A percentile compares a stretch with the other conserved stretches of the same genome.
These are phyloP conservation scores for Didymella segeticola DNA, from an alignment of 2,329 filamentous ascomycete genomes.

Conservation along the genomic window DNA sequence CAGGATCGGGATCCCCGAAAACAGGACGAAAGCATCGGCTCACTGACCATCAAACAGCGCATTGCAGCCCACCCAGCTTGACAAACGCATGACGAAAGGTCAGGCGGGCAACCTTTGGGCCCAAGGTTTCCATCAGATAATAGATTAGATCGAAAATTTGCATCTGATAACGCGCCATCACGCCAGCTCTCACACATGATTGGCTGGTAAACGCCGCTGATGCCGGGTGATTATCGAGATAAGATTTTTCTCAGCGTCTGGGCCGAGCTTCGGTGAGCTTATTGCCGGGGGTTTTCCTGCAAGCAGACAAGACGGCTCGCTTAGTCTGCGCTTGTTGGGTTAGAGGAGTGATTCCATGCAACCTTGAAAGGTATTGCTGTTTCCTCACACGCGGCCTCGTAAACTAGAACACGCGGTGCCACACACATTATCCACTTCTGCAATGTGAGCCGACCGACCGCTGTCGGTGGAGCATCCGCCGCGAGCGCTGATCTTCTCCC, in stretches of 20 bases:
- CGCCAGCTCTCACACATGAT: slow-evolving; percentile 13
- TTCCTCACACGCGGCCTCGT: slow-evolving; percentile 21
- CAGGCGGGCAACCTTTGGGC: neutral
- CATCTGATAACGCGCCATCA: slow-evolving; percentile 32
- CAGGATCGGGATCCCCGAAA: neutral
- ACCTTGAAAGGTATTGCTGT: slow-evolving; percentile 14
- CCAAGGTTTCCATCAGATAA: slow-evolving; percentile 35
- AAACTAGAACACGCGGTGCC: slow-evolving; percentile 19
- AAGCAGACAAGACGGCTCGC: slow-evolving; percentile 17
- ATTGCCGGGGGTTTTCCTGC: slow-evolving; percentile 23
- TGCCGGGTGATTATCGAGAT: slow-evolving; percentile 34
- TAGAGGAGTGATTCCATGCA: slow-evolving; percentile 5
- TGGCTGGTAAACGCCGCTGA: slow-evolving; percentile 22
- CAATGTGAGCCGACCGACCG: slow-evolving; percentile 21
- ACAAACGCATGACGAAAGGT: slow-evolving; percentile 7
- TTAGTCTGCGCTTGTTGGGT: slow-evolving; percentile 20
- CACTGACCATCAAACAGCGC: neutral
- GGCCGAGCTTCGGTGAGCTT: slow-evolving; percentile 33
- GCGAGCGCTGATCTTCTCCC: slow-evolving; percentile 17
- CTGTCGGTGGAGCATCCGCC: slow-evolving; percentile 14
- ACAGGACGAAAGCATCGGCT: too few relatives aligned
- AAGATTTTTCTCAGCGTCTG: slow-evolving; percentile 27
- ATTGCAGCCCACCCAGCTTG: neutral
- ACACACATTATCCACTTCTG: slow-evolving; percentile 15
- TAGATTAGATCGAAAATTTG: slow-evolving; percentile 37